Percentiles rank a stretch among this genome's conserved stretches.
Conservation (phyloP, 805 yeast species). For the Wickerhamiella shivajii region DNA sequence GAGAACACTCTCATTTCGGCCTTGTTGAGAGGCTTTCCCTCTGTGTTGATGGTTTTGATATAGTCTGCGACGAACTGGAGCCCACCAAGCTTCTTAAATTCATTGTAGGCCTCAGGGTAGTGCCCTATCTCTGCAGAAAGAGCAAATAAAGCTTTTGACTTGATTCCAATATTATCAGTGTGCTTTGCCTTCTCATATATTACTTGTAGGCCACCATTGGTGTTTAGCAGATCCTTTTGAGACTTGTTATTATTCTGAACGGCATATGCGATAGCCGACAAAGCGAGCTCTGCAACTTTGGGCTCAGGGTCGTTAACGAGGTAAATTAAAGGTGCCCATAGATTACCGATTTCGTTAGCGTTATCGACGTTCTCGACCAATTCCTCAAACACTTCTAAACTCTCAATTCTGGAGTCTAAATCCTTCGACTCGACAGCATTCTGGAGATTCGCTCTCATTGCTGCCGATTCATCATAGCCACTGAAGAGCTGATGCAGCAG, state of each 20-base stretch:
- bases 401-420: constrained; percentile 50
- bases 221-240: constrained; percentile 42
- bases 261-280: constrained; percentile 75
- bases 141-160: constrained; percentile 62
- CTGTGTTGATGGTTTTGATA: too few species aligned
- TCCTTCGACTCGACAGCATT: constrained; percentile 44
- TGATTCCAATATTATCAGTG: constrained; percentile 24
- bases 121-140: constrained; percentile 62
- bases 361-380: constrained; percentile 84
- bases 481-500: constrained; percentile 56
- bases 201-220: constrained; percentile 21
- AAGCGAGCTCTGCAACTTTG: constrained; percentile 41
- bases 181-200: constrained; percentile 21
- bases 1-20: too few species aligned
- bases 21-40: too few species aligned
- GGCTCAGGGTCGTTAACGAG: constrained; percentile 32
- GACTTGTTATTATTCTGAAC: constrained; percentile 77
- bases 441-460: constrained; percentile 65
- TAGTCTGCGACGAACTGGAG: constrained; percentile 1
- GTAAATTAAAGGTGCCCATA: constrained; percentile 65
- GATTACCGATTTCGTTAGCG: constrained; percentile 79
- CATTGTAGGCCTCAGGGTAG: constrained; percentile 37
- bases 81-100: constrained; percentile 46
- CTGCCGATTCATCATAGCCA: constrained; percentile 70
- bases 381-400: constrained; percentile 88